Conservation (phyloP, 257 asterid genomes). For the Eucommia ulmoides region DNA sequence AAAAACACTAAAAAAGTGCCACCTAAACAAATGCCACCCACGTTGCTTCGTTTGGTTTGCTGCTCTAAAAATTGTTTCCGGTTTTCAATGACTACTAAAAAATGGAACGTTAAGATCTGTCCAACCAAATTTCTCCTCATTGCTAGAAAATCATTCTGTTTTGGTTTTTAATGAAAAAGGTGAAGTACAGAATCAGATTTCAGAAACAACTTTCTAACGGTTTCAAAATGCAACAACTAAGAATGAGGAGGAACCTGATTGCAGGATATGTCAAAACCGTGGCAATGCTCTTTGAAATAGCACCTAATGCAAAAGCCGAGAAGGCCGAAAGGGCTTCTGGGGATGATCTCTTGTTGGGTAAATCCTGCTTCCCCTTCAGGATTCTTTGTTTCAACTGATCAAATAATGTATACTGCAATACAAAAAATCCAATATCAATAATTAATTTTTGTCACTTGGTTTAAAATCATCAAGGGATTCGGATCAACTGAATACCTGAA, state of each 20-base stretch:
- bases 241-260: slow-evolving; percentile 21
- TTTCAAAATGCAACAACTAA: background rate
- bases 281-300: slow-evolving; percentile 35
- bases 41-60: too few species aligned
- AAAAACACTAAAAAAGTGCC: too few species aligned
- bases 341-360: slow-evolving; percentile 10
- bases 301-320: slow-evolving; percentile 33
- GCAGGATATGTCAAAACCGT: slow-evolving; percentile 36
- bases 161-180: too few species aligned
- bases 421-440: slow-evolving; percentile 6
- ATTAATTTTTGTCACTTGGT: background rate
- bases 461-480: slow-evolving; percentile 2
- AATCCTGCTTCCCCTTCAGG: slow-evolving; percentile 12
- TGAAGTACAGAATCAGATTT: too few species aligned
- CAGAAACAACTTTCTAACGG: too few species aligned
- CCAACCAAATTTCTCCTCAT: too few species aligned
- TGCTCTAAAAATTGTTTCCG: too few species aligned
- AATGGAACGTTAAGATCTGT: too few species aligned
- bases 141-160: too few species aligned
- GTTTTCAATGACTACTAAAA: too few species aligned
- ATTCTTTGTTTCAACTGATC: slow-evolving; percentile 32
- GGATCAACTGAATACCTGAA: too few species aligned
- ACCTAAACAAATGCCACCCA: too few species aligned
- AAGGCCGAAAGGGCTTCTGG: slow-evolving; percentile 28
- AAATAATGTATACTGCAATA: slow-evolving; percentile 33